Base-by-base conservation (phyloP, 257 asterid genomes). In the Haberlea rhodopensis region DNA sequence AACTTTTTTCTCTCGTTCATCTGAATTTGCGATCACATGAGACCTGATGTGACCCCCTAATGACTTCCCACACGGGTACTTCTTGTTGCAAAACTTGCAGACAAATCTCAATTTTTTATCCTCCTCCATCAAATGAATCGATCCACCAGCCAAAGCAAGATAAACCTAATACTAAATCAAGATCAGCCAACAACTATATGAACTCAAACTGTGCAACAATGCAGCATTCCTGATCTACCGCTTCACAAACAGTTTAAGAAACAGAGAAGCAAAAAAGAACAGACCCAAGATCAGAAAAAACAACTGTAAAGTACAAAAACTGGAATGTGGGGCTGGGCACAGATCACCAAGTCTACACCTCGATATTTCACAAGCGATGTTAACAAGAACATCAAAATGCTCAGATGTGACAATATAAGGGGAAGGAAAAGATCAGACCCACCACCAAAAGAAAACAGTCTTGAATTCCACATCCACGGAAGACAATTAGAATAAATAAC, bases 1-100 rank as follows among this genome's bases (percentile, higher is more conserved):
- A 32, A 64, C 21, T 23, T 58, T 71, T 53, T 29, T 61, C 20
- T 46, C 71, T 57, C 66, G 59, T 60, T 89, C 96, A 79, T 78
- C 85, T 69, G 90, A 71, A 81, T 78, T 82, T 37, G 82, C 75
- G 28, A 76, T 66, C 18, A 75, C 80, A 65, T 92, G 99, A 73
- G 99, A 82, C 85, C 89, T 82, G 74, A 87, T 87, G 80, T 89
- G 96, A 6, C 91, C 97, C 29, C 94, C 96, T 0, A 89, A 71
- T 53, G 99, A 85, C 76, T 87, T 92, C 76, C 96, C 95, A 73
- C 91, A 84, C n/a, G 86, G 78, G 76, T 54, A 89, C 68, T 67
- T 94, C 77, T 80, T 87, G 75, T 76, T 58, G 72, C 96, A 85
- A 69, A 82, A 62, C 78, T 78, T 87, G 81, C 94, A 85, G 23